Percentiles rank a stretch among this genome's conserved stretches.
Conservation (phyloP, 331 rosid genomes). For the Ulmus americana region DNA sequence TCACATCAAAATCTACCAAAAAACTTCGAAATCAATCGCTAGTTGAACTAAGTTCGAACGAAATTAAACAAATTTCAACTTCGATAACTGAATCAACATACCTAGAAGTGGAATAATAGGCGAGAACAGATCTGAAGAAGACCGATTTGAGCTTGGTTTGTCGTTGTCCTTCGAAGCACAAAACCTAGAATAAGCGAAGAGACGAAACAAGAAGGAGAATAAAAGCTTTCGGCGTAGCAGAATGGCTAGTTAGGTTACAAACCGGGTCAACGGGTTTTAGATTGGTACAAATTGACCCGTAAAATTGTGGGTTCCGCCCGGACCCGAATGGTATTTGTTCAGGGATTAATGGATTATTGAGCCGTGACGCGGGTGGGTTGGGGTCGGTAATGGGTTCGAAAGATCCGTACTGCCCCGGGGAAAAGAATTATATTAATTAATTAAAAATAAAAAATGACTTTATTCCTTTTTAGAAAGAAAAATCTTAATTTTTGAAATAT, state of each 20-base stretch:
- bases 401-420: not conserved
- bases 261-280: slow-evolving; percentile 15
- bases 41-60: not conserved
- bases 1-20: not conserved
- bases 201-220: not conserved
- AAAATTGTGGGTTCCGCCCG: not conserved
- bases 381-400: not conserved
- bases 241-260: not conserved
- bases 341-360: no score
- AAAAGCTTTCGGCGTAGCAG: slow-evolving; percentile 1
- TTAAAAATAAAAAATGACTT: no score
- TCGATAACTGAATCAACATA: slow-evolving; percentile 15
- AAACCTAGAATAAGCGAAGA: not conserved
- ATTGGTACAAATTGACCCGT: slow-evolving; percentile 12
- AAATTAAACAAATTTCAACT: not conserved
- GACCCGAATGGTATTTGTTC: not conserved
- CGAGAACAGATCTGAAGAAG: not conserved
- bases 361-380: not conserved
- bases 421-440: not conserved
- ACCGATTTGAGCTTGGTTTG: not conserved
- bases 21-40: not conserved
- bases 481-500: no score
- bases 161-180: not conserved
- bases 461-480: no score
- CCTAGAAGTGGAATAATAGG: slow-evolving; percentile 10